Evolutionary conservation across 495 filamentous ascomycete genomes (phyloP), one percentile per base, ranked within the genome.

Genomic region (Hypoxylon crocopeplum): DNA sequence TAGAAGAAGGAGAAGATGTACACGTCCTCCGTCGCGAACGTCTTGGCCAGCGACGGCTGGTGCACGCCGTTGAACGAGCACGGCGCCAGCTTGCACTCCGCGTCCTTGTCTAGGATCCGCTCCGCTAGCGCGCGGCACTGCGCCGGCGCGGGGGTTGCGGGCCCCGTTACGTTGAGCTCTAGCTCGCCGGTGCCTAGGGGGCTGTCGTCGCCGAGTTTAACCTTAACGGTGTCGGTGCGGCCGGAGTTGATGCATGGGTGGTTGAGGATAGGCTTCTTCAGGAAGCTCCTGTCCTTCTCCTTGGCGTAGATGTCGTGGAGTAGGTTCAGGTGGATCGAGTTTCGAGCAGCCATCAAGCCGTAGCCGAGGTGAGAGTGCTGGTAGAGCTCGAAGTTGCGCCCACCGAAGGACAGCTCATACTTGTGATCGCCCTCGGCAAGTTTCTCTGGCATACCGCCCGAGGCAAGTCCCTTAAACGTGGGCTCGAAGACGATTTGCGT

Each of bases 401-500:
- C 94, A 58, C 93, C 93, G 59, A 97, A 98, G 33, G 86, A 81
- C 56, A 98, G 85, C 38, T 88, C 82, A 74, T 98, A 98, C 75
- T 97, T 97, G 82, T 98, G 95, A 71, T 98, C 95, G 59, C 94
- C 94, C 32, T 91, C 86, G 16, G 85, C 83, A 45, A 98, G 78
- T 62, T 84, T 88, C 67, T 91, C 88, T 2, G 94, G 94, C 88
- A 98, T 92, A 55, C 93, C 93, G 48, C 89, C 89, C 34, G 73
- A 72, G 7, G 81, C 70, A 56, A 83, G 76, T 53, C 81, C 84
- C 69, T 88, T 83, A 71, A 96, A 98, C n/a, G 87, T 96, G 13
- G 94, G 94, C 72, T 98, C 83, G 76, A 97, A 98, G 55, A 98
- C 94, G 68, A 98, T 96, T 77, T 98, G 94, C 19, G 94, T 98